A percentile compares a stretch with the other conserved stretches of the same genome.
Evolutionary conservation across 2,329 filamentous ascomycete species (phyloP).

Genomic region (Colletotrichum tamarilloi): DNA sequence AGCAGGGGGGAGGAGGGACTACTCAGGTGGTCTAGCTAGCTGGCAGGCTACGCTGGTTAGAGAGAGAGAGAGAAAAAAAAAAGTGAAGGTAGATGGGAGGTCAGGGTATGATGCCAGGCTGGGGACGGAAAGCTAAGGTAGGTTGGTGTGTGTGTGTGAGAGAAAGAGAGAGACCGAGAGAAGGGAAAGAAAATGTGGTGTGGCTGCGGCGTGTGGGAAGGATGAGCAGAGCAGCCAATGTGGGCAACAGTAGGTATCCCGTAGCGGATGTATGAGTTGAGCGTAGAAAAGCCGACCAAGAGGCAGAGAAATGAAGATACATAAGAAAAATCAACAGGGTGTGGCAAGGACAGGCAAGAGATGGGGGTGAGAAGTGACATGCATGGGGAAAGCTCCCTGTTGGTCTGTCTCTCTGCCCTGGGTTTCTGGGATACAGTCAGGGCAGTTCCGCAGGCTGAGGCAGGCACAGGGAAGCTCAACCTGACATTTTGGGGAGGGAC

Average conservation of each 20-base stretch:
- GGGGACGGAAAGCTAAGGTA: not conserved
- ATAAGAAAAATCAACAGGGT: slow-evolving; percentile 22
- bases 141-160: slow-evolving; percentile 8
- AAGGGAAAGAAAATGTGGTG: slow-evolving; percentile 11
- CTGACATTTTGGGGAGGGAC: no score
- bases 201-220: slow-evolving; percentile 10
- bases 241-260: not conserved
- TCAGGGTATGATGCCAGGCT: slow-evolving; percentile 29
- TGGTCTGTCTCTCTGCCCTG: not conserved
- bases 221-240: not conserved
- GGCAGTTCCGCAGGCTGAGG: slow-evolving; percentile 5
- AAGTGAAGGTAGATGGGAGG: slow-evolving; percentile 1
- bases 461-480: no score
- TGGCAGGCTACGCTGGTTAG: slow-evolving; percentile 6
- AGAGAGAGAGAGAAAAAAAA: not conserved
- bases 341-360: slow-evolving; percentile 6
- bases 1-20: slow-evolving; percentile 15
- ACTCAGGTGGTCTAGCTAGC: slow-evolving; percentile 8
- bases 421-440: slow-evolving; percentile 3
- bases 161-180: not conserved
- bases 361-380: slow-evolving; percentile 31
- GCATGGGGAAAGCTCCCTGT: slow-evolving; percentile 24
- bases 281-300: slow-evolving; percentile 5
- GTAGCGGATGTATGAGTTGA: slow-evolving; percentile 8
- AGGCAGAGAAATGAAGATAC: not conserved